Base-by-base conservation (phyloP, 2,329 filamentous ascomycete genomes). In the Trichoderma arundinaceum region DNA sequence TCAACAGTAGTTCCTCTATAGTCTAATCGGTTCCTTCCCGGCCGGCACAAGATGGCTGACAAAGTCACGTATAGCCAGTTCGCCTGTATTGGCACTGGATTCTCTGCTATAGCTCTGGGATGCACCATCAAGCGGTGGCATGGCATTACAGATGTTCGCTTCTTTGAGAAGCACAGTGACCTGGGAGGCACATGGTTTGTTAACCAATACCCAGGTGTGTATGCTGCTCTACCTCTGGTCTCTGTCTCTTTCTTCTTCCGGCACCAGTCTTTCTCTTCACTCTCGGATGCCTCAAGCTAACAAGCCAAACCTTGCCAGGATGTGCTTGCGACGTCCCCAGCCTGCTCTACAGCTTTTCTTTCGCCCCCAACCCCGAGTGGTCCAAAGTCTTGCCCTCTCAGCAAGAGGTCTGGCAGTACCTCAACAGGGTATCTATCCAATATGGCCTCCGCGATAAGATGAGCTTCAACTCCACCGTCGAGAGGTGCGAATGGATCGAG, bases 131-230 rank as follows among this genome's bases (percentile, higher is more conserved):
- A 86, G 70, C 77, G 84, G 17, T 82, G 82, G 73, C 81, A 89
- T 48, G 82, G 81, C 35, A 86, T 86, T 62, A 82, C 83, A 67
- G 85, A 88, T 67, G 82, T 90, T 69, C 78, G 79, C 33, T 81
- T 90, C 71, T 89, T 89, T 66, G 88, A 90, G 28, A 79, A 84
- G 12, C 79, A 86, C 67, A 76, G 79, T 4, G 81, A 82, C 3
- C 79, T 89, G 49, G 88, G 88, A 38, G 88, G 88, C 7, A 89
- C 87, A 1, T 90, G 88, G 88, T 82, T 81, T 74, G 82, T 82
- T 51, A 90, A 89, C 72, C 78, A 81, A 38, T 90, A 90, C 73
- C 87, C 85, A 9, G 84, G 84, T 73, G 76, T 7, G 65, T 35
- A 9, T 15, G 1, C 15, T n/a, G n/a, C n/a, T n/a, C n/a, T n/a